These are phyloP conservation scores for Porcisia hertigi DNA, from an alignment of 208 protist species.

Conservation along the genomic window DNA sequence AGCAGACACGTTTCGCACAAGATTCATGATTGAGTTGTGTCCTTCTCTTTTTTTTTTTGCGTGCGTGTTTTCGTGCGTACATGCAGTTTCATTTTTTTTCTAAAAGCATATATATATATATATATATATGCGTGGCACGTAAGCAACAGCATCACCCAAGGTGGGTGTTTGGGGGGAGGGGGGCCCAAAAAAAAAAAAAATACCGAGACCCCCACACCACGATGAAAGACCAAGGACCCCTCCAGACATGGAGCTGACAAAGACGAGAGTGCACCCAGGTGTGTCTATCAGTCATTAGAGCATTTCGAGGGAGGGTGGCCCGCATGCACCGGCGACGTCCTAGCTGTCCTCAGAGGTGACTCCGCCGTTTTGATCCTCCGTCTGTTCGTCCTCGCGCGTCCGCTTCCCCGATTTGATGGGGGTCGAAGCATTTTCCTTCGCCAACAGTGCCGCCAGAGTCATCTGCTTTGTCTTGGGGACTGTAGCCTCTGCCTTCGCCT, in stretches of 20 bases:
- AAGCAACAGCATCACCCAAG: no score
- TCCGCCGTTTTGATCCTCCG: constrained; percentile 20
- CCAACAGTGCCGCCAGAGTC: constrained; percentile 22
- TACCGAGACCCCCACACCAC: background rate
- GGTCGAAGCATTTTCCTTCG: constrained; percentile 4
- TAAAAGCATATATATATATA: no score
- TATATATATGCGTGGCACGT: no score
- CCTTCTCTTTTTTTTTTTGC: background rate
- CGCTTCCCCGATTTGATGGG: constrained; percentile 12
- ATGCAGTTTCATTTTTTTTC: no score
- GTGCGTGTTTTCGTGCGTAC: background rate
- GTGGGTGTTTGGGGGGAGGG: no score
- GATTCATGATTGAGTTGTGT: background rate
- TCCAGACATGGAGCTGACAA: background rate
- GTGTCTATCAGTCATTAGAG: background rate
- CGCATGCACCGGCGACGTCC: background rate
- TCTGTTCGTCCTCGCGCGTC: constrained; percentile 17
- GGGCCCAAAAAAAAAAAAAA: background rate
- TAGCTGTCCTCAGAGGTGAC: background rate
- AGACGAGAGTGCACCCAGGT: background rate
- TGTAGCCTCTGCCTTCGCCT: constrained; percentile 23
- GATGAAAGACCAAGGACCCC: background rate
- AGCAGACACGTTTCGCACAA: background rate
- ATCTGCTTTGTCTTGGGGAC: constrained; percentile 17
- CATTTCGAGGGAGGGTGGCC: background rate